Evolutionary conservation across 441 rosid species (phyloP), one percentile per base, ranked within the genome.

Genomic region (Eruca vesicaria): DNA sequence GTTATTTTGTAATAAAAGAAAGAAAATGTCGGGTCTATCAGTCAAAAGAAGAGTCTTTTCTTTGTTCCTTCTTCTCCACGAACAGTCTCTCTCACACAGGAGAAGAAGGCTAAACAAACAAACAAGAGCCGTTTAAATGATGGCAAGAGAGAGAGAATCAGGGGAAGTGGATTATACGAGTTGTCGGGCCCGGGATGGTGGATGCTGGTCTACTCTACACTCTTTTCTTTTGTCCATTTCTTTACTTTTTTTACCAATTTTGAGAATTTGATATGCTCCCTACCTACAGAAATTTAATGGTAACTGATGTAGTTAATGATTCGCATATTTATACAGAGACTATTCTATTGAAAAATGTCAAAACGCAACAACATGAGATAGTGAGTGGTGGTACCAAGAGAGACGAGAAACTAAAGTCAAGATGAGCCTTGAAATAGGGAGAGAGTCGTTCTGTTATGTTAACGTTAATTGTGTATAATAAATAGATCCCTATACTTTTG

Each of bases 131-230:
- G 66, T 65, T 43, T 57, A 29, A 77, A 63, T 11, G 5, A 45
- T 45, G 52, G 50, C 50, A 41, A 38, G 75, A 11, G 57, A 28
- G 56, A 80, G 80, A 76, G 82, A 79, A 75, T 78, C 81, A 72
- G 78, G 78, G 29, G 78, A 20, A 74, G 80, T 70, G 71, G 84
- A 83, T n/a, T n/a, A n/a, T 84, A 79, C 85, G 86, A 59, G 26
- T 23, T 75, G 83, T 83, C 86, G 80, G 87, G 12, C 26, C 70
- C 71, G 59, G 26, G 63, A 35, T 50, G 76, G 75, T 53, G 80
- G 50, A 76, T 75, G 74, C 74, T 75, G 65, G 66, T 55, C 70
- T 69, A 53, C 65, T 69, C 74, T 3, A 23, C 1, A 16, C 68
- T 48, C 55, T 16, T 15, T 45, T 23, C 21, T 11, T 43, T 18